phyloP scores from a whole-genome alignment of 2,329 filamentous ascomycete species.

The Aureobasidium vineae region DNA sequence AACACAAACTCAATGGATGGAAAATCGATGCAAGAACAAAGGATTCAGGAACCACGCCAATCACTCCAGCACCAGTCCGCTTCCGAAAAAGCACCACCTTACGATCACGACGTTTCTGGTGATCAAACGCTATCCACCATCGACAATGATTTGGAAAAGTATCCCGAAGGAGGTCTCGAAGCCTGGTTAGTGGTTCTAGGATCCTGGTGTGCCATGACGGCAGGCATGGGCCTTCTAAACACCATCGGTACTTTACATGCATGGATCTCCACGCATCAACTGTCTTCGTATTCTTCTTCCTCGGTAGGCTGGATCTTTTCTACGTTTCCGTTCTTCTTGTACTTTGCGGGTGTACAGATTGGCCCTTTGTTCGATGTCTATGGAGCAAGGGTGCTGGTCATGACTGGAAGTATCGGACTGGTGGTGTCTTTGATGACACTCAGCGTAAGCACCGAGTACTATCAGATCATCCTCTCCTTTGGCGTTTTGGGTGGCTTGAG shows the following conservation, averaged over 20 bases:
- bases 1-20: neutral
- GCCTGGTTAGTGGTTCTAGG: conserved; percentile 85
- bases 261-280: conserved; percentile 32
- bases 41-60: neutral
- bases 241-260: conserved; percentile 31
- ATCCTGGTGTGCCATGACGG: conserved; percentile 64
- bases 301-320: conserved; percentile 35
- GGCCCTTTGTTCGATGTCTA: conserved; percentile 43
- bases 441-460: conserved; percentile 62
- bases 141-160: conserved; percentile 38
- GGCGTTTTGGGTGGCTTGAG: conserved; percentile 71
- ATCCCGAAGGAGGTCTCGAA: conserved; percentile 74
- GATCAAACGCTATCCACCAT: neutral
- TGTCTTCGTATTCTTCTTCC: conserved; percentile 30
- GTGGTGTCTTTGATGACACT: conserved; percentile 42
- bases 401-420: conserved; percentile 63
- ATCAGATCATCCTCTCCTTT: conserved; percentile 78
- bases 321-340: conserved; percentile 34
- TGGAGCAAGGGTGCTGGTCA: conserved; percentile 64
- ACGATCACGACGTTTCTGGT: neutral
- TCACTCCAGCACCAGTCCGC: neutral
- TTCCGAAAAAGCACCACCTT: neutral
- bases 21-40: neutral
- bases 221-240: conserved; percentile 53
- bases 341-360: conserved; percentile 34